phyloP scores from a whole-genome alignment of 805 yeast species.

The Torulaspora microellipsoides region DNA sequence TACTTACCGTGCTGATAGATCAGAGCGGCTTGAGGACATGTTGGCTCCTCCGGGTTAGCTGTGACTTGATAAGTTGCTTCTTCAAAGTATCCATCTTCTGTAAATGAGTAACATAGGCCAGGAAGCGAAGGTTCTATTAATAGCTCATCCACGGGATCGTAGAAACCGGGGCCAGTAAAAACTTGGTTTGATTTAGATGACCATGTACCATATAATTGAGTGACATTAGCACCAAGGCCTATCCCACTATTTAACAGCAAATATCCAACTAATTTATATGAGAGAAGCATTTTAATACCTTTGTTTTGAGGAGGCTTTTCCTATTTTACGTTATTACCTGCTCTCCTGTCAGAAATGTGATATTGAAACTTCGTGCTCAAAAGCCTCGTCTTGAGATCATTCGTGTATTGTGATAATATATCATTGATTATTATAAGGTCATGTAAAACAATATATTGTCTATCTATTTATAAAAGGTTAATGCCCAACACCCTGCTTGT shows the following conservation, averaged over 20 bases:
- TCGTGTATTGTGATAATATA: too few species aligned
- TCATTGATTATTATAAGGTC: too few species aligned
- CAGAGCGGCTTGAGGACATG: slow-evolving; percentile 78
- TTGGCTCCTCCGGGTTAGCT: slow-evolving; percentile 66
- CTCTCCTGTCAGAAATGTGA: too few species aligned
- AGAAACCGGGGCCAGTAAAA: slow-evolving; percentile 94
- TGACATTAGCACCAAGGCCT: slow-evolving; percentile 8
- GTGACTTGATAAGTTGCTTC: slow-evolving; percentile 80
- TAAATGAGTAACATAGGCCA: slow-evolving; percentile 89
- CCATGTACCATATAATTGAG: slow-evolving; percentile 81
- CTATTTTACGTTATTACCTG: neutral
- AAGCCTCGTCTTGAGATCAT: too few species aligned
- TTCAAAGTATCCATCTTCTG: slow-evolving; percentile 87
- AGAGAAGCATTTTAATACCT: neutral
- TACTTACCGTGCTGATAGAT: slow-evolving; percentile 89
- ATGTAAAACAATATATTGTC: too few species aligned
- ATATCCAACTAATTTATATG: slow-evolving; percentile 5
- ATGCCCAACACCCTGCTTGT: neutral
- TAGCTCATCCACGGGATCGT: slow-evolving; percentile 92
- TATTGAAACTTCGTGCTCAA: too few species aligned
- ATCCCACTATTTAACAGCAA: slow-evolving; percentile 1
- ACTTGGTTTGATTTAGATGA: slow-evolving; percentile 88
- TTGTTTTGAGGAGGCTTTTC: neutral
- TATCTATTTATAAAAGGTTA: too few species aligned
- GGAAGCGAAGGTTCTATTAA: slow-evolving; percentile 94